Evolutionary conservation across 768 basidiomycete species (phyloP).

Genomic region (Termitomyces eurrhizus): DNA sequence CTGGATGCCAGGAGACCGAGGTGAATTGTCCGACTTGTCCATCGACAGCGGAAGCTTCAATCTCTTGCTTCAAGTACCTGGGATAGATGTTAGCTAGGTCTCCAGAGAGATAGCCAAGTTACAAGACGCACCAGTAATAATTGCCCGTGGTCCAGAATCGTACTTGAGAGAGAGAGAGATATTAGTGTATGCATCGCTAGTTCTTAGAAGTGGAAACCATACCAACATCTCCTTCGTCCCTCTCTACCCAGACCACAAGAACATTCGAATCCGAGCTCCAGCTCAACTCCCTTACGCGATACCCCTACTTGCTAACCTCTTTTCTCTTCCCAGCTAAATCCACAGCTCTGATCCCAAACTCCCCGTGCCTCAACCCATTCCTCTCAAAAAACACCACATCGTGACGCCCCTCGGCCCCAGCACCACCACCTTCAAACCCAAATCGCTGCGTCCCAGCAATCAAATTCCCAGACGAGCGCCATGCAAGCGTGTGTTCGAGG

Average conservation of each 20-base stretch:
- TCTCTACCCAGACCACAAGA: conserved; percentile 80
- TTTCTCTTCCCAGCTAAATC: conserved; percentile 30
- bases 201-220: too few relatives aligned
- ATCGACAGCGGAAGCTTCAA: conserved; percentile 41
- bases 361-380: conserved; percentile 90
- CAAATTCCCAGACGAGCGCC: conserved; percentile 88
- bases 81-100: not conserved
- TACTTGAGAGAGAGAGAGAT: conserved; percentile 52
- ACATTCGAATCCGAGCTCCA: conserved; percentile 92
- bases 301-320: conserved; percentile 51
- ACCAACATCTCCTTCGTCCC: conserved; percentile 62
- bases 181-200: not conserved
- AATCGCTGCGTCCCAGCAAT: conserved; percentile 82
- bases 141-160: conserved; percentile 95
- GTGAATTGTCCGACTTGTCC: conserved; percentile 52
- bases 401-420: conserved; percentile 64
- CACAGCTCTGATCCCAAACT: conserved; percentile 60
- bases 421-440: conserved; percentile 68
- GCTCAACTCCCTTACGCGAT: conserved; percentile 66
- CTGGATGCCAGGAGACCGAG: conserved; percentile 84
- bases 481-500: conserved; percentile 72
- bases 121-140: conserved; percentile 74
- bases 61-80: conserved; percentile 93
- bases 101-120: not conserved
- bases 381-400: conserved; percentile 94